These are phyloP conservation scores for Xylaria sp. DNA, from an alignment of 2,329 filamentous ascomycete species.

Conservation along the genomic window DNA sequence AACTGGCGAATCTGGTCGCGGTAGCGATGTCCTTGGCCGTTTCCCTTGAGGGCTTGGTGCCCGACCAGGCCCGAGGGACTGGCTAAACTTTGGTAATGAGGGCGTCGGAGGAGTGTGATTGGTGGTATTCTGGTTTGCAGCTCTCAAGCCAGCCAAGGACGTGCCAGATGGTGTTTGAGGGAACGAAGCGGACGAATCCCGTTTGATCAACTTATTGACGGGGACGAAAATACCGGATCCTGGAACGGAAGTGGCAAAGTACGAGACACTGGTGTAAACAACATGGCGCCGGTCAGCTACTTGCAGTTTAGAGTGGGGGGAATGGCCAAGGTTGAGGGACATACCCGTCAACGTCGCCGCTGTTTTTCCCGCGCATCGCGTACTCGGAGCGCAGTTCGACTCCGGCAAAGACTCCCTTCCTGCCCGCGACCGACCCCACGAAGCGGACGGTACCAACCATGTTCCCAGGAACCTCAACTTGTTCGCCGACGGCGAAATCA, in stretches of 20 bases:
- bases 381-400: slow-evolving; percentile 88
- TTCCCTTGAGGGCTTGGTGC: slow-evolving; percentile 78
- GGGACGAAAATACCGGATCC: slow-evolving; percentile 95
- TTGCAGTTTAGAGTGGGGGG: slow-evolving; percentile 31
- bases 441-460: slow-evolving; percentile 94
- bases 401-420: slow-evolving; percentile 90
- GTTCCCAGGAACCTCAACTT: slow-evolving; percentile 90
- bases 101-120: slow-evolving; percentile 73
- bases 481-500: slow-evolving; percentile 78
- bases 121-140: slow-evolving; percentile 66
- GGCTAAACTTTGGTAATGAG: slow-evolving; percentile 82
- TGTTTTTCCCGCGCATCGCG: slow-evolving; percentile 90
- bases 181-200: slow-evolving; percentile 66
- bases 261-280: slow-evolving; percentile 66
- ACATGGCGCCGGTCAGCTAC: slow-evolving; percentile 33
- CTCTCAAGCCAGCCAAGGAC: slow-evolving; percentile 64
- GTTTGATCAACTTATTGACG: slow-evolving; percentile 79
- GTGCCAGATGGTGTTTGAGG: slow-evolving; percentile 77
- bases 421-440: slow-evolving; percentile 85
- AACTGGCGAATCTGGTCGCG: slow-evolving; percentile 87
- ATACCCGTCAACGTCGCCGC: slow-evolving; percentile 93
- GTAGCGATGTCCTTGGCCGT: slow-evolving; percentile 79
- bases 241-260: slow-evolving; percentile 82
- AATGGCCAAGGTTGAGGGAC: slow-evolving; percentile 14
- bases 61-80: slow-evolving; percentile 82